Conservation (phyloP, 2,329 filamentous ascomycete genomes). For the Calonectria pteridis region DNA sequence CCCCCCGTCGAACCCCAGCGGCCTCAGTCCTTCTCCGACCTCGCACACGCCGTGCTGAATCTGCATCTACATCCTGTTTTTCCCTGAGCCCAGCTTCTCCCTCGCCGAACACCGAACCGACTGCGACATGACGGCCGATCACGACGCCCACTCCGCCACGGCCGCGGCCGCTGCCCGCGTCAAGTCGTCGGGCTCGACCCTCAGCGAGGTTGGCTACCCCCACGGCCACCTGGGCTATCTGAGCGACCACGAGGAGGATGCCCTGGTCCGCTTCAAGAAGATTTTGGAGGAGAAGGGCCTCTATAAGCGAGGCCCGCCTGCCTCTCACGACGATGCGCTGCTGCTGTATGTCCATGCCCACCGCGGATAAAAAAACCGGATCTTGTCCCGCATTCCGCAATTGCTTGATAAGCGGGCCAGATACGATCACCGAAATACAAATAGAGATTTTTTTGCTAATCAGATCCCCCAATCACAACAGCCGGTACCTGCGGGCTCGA, state of each 20-base stretch:
- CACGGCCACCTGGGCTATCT: conserved; percentile 86
- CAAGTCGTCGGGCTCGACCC: conserved; percentile 46
- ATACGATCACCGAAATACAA: not conserved
- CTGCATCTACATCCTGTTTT: not conserved
- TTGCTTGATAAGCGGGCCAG: conserved; percentile 17
- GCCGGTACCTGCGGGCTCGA: conserved; percentile 87
- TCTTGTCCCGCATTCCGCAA: not conserved
- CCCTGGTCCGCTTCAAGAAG: conserved; percentile 79
- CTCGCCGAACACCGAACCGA: not conserved
- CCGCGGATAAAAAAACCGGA: not conserved
- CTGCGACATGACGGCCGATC: conserved; percentile 43
- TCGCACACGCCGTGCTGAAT: conserved; percentile 4
- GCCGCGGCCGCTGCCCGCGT: conserved; percentile 45
- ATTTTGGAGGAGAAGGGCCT: conserved; percentile 74
- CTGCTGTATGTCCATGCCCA: conserved; percentile 68
- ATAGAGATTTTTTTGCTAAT: conserved; percentile 29
- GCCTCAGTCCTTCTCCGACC: conserved; percentile 8
- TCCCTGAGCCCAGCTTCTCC: not conserved
- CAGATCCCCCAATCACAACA: conserved; percentile 51
- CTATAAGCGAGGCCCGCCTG: conserved; percentile 67
- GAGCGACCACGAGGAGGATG: conserved; percentile 73
- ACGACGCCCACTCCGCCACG: conserved; percentile 34
- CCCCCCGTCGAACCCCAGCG: not conserved
- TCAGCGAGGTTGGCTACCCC: conserved; percentile 69
- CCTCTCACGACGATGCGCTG: conserved; percentile 80